A percentile compares a stretch with the other conserved stretches of the same genome.
Conservation (phyloP, 768 basidiomycete species). For the Floccularia luteovirens region DNA sequence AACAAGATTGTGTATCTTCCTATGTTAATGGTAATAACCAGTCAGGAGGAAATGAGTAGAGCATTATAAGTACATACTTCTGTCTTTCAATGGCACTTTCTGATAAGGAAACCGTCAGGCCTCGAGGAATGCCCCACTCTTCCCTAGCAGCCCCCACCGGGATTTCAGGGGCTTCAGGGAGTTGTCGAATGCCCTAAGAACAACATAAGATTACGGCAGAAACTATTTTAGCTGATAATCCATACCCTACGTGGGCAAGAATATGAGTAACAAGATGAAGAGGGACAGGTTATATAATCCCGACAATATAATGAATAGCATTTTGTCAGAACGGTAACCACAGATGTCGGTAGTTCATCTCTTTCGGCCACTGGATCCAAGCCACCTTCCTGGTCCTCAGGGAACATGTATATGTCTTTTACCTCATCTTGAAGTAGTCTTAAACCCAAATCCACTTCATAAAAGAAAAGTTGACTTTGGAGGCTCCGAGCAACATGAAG, state of each 20-base stretch:
- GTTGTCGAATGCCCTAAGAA: constrained; percentile 16
- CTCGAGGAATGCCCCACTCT: constrained; percentile 35
- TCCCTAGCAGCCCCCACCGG: constrained; percentile 39
- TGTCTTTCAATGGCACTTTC: constrained; percentile 80
- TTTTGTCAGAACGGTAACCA: constrained; percentile 79
- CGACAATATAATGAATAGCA: constrained; percentile 87
- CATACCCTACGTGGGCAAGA: constrained; percentile 66
- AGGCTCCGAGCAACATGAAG: constrained; percentile 83
- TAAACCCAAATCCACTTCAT: constrained; percentile 95
- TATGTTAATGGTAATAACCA: constrained; percentile 10
- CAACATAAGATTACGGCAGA: neutral
- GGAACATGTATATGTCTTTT: constrained; percentile 92
- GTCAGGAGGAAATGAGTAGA: constrained; percentile 2
- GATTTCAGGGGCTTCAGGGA: constrained; percentile 17
- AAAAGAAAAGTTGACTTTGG: constrained; percentile 90
- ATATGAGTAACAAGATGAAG: constrained; percentile 64
- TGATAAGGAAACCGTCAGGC: constrained; percentile 41
- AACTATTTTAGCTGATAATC: neutral
- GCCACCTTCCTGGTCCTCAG: constrained; percentile 72
- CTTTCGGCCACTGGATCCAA: constrained; percentile 50
- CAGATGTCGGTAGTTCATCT: constrained; percentile 76
- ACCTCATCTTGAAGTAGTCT: constrained; percentile 80
- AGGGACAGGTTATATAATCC: constrained; percentile 61
- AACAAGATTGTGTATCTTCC: constrained; percentile 85
- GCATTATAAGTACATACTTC: constrained; percentile 29